Conservation (phyloP, 1,284 basidiomycete genomes). For the Thecaphora thlaspeos region DNA sequence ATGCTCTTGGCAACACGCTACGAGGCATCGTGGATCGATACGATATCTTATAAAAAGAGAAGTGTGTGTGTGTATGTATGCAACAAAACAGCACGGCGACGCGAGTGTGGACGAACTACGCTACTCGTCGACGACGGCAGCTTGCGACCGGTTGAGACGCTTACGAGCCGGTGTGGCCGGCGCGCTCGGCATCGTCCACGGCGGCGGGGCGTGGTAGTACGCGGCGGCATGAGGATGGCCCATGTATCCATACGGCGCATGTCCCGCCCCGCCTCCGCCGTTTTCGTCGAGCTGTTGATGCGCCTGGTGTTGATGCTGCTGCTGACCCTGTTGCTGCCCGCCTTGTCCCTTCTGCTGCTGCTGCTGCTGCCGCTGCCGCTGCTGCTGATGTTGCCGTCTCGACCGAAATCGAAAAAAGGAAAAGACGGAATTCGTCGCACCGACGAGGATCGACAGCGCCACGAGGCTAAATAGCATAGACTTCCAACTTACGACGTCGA, state of each 20-base stretch:
- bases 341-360: too few species aligned
- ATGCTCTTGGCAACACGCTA: too few species aligned
- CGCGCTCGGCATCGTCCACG: background rate
- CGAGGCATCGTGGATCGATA: too few species aligned
- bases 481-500: constrained; percentile 96
- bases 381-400: background rate
- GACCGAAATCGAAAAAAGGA: constrained; percentile 51
- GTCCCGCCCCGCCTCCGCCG: too few species aligned
- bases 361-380: constrained; percentile 1
- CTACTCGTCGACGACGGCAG: constrained; percentile 1
- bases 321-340: too few species aligned
- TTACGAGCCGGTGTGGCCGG: background rate
- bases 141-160: background rate
- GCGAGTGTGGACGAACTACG: too few species aligned
- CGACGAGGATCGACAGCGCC: constrained; percentile 48
- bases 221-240: background rate
- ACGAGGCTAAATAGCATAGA: constrained; percentile 66
- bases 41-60: too few species aligned
- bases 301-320: constrained; percentile 13
- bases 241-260: background rate
- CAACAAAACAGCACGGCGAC: too few species aligned
- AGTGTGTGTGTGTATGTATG: too few species aligned
- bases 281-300: constrained; percentile 10
- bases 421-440: constrained; percentile 52
- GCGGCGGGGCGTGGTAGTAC: constrained; percentile 1